Base-by-base conservation (phyloP, 306 rosid species). In the Cucurbita maxima region DNA sequence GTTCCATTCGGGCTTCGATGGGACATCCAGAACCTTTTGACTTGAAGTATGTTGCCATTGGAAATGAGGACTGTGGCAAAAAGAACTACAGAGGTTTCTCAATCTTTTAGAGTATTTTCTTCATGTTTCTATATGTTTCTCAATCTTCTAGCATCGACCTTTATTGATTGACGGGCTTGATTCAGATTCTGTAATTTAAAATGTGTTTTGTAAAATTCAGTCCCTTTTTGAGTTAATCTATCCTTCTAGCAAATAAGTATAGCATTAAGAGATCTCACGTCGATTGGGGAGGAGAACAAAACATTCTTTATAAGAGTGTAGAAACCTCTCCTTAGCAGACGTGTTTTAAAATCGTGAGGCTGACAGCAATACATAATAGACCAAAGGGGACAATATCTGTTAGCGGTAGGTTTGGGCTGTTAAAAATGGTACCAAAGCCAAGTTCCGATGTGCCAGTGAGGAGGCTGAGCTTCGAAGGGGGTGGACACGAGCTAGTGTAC, bases 11-110 rank as follows among this genome's bases (percentile, higher is more conserved):
- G 77, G 96, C 88, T 75, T 20, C 81, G 14, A 85, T 92, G 97
- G 96, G 96, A 75, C 97, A 85, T 78, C 86, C 88, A 11, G 47
- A 87, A 34, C 97, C 97, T 52, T 92, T 88, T 79, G 88, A 92
- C 76, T 77, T 92, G 41, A 83, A 76, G 81, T 82, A 79, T 75
- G 88, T 92, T 53, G 94, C 96, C 22, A 19, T 88, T 60, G 97
- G 97, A 81, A 89, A 92, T 79, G 97, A 92, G 80, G 94, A 89
- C 41, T 92, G 97, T 59, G 73, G 58, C 38, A 82, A 81, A 75
- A 56, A 16, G 68, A 80, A 88, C 53, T 92, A 92, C 75, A 84
- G 69, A 82, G 98, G 98, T 85, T 69, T 76, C 67, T 45, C 58
- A 48, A 48, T 50, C 58, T 70, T 8, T 14, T 51, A 30, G 8